Base-by-base conservation (phyloP, 2,329 filamentous ascomycete species). In the Coleophoma eucalyptorum region DNA sequence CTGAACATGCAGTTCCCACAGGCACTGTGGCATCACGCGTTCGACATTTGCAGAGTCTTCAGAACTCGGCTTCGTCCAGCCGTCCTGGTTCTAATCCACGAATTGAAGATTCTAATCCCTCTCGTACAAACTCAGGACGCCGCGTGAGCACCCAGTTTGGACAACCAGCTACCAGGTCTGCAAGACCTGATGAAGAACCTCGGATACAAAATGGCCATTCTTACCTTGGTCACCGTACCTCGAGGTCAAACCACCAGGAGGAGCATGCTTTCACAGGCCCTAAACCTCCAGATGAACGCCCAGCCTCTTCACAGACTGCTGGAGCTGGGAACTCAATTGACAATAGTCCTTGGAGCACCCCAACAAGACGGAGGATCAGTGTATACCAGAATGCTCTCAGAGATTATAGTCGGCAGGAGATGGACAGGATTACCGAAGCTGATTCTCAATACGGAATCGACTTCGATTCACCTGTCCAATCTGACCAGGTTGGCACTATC, bases 11-110 rank as follows among this genome's bases (percentile, higher is more conserved):
- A 18, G 61, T 69, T 54, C 62, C 65, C 34, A 55, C 51, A 35
- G 67, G 67, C 38, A 67, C 65, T 41, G 66, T 72, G 11, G 61
- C 62, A 13, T 66, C 66, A 15, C 69, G 65, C 43, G 56, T 67
- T 51, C 59, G 55, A 32, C 62, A 64, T 50, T 59, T 72, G 43
- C 59, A 67, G 50, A 53, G 51, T 31, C 54, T 66, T 52, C 55
- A 59, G 46, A 57, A 59, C 49, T 51, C 55, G 21, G 38, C 52
- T 38, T 54, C 60, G 31, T 49, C 43, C 32, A 49, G 53, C 3
- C 46, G 56, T 33, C 50, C 58, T 35, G 49, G 58, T 16, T n/a
- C 53, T 42, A 46, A 54, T 44, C 48, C 60, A 40, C 35, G 20
- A 26, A 51, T 55, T 49, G 54, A 59, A 58, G 59, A 64, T 52